Percentiles rank a stretch among this genome's conserved stretches.
These are phyloP conservation scores for Thymus quinquecostatus DNA, from an alignment of 257 asterid genomes.

Conservation along the genomic window DNA sequence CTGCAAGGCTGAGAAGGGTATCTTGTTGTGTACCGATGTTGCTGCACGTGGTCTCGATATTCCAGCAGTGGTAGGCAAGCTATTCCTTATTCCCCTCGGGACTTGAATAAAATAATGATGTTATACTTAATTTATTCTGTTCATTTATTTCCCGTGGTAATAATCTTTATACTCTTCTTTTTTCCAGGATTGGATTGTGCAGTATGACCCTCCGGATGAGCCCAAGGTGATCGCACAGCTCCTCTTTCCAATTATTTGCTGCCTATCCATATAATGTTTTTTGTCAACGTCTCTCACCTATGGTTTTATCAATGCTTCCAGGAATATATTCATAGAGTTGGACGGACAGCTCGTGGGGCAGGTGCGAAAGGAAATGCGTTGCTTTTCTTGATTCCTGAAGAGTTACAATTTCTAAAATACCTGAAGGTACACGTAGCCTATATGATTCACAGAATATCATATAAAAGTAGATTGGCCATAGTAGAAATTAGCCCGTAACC, in stretches of 20 bases:
- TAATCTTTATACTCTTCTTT: slow-evolving; percentile 14
- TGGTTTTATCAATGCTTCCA: slow-evolving; percentile 39
- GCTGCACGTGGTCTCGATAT: slow-evolving; percentile 99
- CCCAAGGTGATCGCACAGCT: slow-evolving; percentile 66
- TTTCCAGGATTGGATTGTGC: slow-evolving; percentile 96
- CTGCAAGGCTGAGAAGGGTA: slow-evolving; percentile 84
- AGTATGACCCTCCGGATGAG: slow-evolving; percentile 96
- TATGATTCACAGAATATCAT: slow-evolving; percentile 23
- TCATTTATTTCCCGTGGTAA: neutral
- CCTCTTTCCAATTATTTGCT: slow-evolving; percentile 12
- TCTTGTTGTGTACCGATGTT: slow-evolving; percentile 88
- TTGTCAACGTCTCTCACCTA: slow-evolving; percentile 13
- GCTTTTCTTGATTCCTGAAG: slow-evolving; percentile 94
- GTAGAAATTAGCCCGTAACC: neutral
- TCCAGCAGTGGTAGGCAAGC: slow-evolving; percentile 74
- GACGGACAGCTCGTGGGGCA: slow-evolving; percentile 98
- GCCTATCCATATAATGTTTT: slow-evolving; percentile 12
- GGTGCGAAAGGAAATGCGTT: slow-evolving; percentile 95
- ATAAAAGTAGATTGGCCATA: slow-evolving; percentile 21
- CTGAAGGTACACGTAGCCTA: slow-evolving; percentile 58
- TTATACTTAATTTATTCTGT: neutral
- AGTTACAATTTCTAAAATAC: slow-evolving; percentile 72
- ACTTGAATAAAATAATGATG: neutral
- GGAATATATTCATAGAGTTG: slow-evolving; percentile 97
- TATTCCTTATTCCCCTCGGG: neutral